Base-by-base conservation (phyloP, 805 yeast genomes). In the Grigorovia jiainica region DNA sequence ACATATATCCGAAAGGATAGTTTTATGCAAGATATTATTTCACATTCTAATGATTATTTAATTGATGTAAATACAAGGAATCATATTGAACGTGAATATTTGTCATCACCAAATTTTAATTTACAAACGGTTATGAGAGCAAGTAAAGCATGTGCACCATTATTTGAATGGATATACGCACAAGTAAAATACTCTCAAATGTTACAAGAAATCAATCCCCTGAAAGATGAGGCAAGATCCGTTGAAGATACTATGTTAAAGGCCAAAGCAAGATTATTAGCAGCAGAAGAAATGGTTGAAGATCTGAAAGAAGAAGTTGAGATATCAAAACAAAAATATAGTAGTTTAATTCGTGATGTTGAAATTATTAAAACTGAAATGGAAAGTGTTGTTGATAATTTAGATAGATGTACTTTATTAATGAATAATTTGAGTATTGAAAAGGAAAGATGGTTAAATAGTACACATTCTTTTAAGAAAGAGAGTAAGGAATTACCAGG, bases 101-200 rank as follows among this genome's bases (percentile, higher is more conserved):
- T 89, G 9, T 65, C 79, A 0, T 66, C 78, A 41, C 73, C 78
- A 0, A 81, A 76, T 40, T 89, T 74, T 57, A 85, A 75, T 33
- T 82, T 64, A 51, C 87, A 80, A 38, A 64, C 83, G 0, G 95
- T 86, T 0, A 76, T 83, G 51, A 68, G 97, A 32, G 97, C 97
- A 4, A 82, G 95, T 60, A 87, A 84, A 54, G 97, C 97, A 0
- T 87, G 97, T 65, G 97, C 96, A 0, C 97, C 97, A 0, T 64
- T 90, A 29, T 55, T 83, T 16, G 79, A 79, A 46, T 90, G 97
- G 97, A 89, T 87, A 0, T 71, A 72, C 41, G 97, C 97, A 0
- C 97, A 90, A 48, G 67, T 87, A n/a, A 66, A 71, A n/a, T 90
- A 82, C 54, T 74, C 90, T 0, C 54, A 74, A 1, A 82, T 87